A percentile compares a stretch with the other conserved stretches of the same genome.
Evolutionary conservation across 352 stramenopile species (phyloP).

Genomic region (Phytophthora ohioensis): DNA sequence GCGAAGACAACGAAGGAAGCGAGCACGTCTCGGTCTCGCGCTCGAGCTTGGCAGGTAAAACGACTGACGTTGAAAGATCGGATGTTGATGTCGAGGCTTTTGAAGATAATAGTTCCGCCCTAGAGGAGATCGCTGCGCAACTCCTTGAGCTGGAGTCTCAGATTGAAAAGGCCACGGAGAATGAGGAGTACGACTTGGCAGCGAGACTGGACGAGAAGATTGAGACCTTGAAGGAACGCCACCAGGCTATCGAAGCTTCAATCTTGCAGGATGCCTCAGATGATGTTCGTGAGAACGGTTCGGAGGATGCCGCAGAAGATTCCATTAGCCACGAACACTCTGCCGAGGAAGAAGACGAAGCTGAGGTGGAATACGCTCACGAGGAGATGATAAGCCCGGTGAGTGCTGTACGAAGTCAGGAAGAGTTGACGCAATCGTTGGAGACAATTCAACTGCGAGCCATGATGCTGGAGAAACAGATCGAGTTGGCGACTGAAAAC

Average conservation of each 20-base stretch:
- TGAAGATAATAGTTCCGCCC: conserved; percentile 40
- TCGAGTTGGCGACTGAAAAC: conserved; percentile 72
- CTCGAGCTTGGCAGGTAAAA: conserved; percentile 34
- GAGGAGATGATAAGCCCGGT: conserved; percentile 52
- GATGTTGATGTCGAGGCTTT: conserved; percentile 36
- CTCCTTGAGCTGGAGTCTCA: conserved; percentile 66
- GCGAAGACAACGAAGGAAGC: conserved; percentile 46
- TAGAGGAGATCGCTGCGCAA: conserved; percentile 71
- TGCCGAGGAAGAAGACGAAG: conserved; percentile 29
- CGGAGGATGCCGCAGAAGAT: conserved; percentile 23
- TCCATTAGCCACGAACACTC: conserved; percentile 35
- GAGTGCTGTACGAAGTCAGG: conserved; percentile 35
- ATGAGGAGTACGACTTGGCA: conserved; percentile 85
- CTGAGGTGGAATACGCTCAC: conserved; percentile 34
- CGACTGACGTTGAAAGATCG: conserved; percentile 32
- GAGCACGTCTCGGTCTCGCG: conserved; percentile 19
- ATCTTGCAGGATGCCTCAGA: conserved; percentile 30
- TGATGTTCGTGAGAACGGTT: conserved; percentile 19
- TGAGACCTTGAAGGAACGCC: conserved; percentile 61
- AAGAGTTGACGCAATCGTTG: conserved; percentile 53
- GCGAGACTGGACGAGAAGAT: conserved; percentile 82
- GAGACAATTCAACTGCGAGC: conserved; percentile 55
- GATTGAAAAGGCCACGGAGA: conserved; percentile 82
- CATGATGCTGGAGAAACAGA: conserved; percentile 70
- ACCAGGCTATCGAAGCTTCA: conserved; percentile 52